Percentiles rank a stretch among this genome's conserved stretches.
Evolutionary conservation across 2,329 filamentous ascomycete genomes (phyloP).

Genomic region (Colletotrichum zoysiae): DNA sequence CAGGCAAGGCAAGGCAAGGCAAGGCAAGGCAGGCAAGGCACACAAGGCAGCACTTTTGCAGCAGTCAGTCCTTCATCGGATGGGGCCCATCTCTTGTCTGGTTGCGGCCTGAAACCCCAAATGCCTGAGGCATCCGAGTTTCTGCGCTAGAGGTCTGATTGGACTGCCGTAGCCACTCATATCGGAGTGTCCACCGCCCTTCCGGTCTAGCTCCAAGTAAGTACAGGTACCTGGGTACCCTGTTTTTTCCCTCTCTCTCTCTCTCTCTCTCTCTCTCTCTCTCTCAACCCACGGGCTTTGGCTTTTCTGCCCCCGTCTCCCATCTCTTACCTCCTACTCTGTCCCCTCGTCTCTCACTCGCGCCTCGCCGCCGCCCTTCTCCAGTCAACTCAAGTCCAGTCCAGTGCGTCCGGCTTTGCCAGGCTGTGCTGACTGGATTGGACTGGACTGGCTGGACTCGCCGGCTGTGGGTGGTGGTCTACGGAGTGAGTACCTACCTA

Average conservation of each 20-base stretch:
- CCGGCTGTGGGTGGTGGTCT: slow-evolving; percentile 12
- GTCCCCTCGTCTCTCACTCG: slow-evolving; percentile 6
- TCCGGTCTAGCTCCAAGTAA: slow-evolving; percentile 41
- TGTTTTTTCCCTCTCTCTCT: background rate
- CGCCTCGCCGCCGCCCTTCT: slow-evolving; percentile 5
- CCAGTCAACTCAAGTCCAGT: background rate
- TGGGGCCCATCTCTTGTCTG: slow-evolving; percentile 36
- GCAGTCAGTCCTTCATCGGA: slow-evolving; percentile 39
- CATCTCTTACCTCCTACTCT: slow-evolving; percentile 25
- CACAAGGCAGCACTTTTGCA: background rate
- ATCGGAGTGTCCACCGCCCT: slow-evolving; percentile 42
- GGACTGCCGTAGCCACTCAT: slow-evolving; percentile 41
- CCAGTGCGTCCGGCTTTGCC: slow-evolving; percentile 9
- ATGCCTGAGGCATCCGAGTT: slow-evolving; percentile 40
- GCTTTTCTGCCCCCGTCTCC: slow-evolving; percentile 38
- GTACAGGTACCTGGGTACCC: slow-evolving; percentile 42
- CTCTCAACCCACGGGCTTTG: slow-evolving; percentile 34
- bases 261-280: too few species aligned
- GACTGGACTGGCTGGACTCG: slow-evolving; percentile 7
- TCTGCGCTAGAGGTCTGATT: slow-evolving; percentile 35
- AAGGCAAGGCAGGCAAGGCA: slow-evolving; percentile 8
- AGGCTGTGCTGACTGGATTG: slow-evolving; percentile 17
- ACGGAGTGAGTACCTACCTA: too few species aligned
- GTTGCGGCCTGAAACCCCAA: slow-evolving; percentile 42
- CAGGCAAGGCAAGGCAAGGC: background rate